Evolutionary conservation across 1,139 yeast species (phyloP).

Genomic region (Suhomyces maxii): DNA sequence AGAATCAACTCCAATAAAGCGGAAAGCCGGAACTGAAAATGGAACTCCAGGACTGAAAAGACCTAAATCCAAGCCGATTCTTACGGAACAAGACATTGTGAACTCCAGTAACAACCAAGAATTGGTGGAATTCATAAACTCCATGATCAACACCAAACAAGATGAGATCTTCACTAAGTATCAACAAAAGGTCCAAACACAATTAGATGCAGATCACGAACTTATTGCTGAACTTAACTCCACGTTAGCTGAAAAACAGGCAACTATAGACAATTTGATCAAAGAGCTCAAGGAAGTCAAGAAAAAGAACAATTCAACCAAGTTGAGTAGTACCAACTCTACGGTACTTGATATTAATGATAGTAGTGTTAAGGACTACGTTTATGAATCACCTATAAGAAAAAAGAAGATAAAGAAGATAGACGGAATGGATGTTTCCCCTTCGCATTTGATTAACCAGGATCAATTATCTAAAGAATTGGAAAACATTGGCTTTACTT

Average conservation of each 20-base stretch:
- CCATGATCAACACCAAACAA: slow-evolving; percentile 35
- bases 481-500: slow-evolving; percentile 49
- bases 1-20: slow-evolving; percentile 6
- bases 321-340: slow-evolving; percentile 5
- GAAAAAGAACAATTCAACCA: slow-evolving; percentile 1
- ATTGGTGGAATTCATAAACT: slow-evolving; percentile 33
- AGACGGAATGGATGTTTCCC: slow-evolving; percentile 11
- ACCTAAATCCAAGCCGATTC: slow-evolving; percentile 12
- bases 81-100: slow-evolving; percentile 37
- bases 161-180: slow-evolving; percentile 35
- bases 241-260: slow-evolving; percentile 29
- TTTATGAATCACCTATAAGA: slow-evolving; percentile 40
- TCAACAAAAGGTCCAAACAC: slow-evolving; percentile 27
- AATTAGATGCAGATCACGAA: slow-evolving; percentile 30
- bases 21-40: background rate
- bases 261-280: slow-evolving; percentile 25
- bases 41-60: slow-evolving; percentile 1
- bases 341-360: slow-evolving; percentile 9
- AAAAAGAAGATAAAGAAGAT: slow-evolving; percentile 21
- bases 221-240: slow-evolving; percentile 28
- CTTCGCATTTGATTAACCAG: slow-evolving; percentile 26
- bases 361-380: slow-evolving; percentile 7
- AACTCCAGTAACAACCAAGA: slow-evolving; percentile 28
- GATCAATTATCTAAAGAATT: slow-evolving; percentile 42
- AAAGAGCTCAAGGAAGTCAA: slow-evolving; percentile 13